These are phyloP conservation scores for Fusarium mexicanum DNA, from an alignment of 2,329 filamentous ascomycete species.

Conservation along the genomic window DNA sequence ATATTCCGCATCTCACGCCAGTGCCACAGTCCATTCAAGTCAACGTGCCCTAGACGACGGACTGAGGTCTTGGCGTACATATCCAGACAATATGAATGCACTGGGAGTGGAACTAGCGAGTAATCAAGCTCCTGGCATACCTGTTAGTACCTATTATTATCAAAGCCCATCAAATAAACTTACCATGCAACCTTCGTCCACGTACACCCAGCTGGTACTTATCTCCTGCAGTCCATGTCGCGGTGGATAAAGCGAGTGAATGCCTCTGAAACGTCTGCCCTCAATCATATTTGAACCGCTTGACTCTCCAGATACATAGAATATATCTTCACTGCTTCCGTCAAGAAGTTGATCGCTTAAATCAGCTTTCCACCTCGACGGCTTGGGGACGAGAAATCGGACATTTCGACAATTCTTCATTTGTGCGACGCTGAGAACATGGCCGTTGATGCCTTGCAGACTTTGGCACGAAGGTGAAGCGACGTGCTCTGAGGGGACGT, in stretches of 20 bases:
- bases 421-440: background rate
- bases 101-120: background rate
- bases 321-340: background rate
- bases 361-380: background rate
- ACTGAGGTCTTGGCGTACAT: background rate
- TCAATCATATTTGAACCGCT: background rate
- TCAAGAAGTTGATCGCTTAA: background rate
- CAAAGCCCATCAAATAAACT: background rate
- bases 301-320: background rate
- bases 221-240: background rate
- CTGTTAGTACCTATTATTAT: background rate
- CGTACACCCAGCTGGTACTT: background rate
- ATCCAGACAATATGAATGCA: conserved; percentile 9
- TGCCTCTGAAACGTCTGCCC: background rate
- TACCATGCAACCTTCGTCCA: background rate
- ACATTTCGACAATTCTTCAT: conserved; percentile 14
- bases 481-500: background rate
- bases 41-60: rapidly evolving
- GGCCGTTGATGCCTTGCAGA: background rate
- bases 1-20: background rate
- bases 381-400: background rate
- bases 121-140: background rate
- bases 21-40: conserved; percentile 5
- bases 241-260: background rate
- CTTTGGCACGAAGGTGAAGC: conserved; percentile 1